phyloP scores from a whole-genome alignment of 192 early-diverging fungal genomes.

The Linnemannia hyalina region DNA sequence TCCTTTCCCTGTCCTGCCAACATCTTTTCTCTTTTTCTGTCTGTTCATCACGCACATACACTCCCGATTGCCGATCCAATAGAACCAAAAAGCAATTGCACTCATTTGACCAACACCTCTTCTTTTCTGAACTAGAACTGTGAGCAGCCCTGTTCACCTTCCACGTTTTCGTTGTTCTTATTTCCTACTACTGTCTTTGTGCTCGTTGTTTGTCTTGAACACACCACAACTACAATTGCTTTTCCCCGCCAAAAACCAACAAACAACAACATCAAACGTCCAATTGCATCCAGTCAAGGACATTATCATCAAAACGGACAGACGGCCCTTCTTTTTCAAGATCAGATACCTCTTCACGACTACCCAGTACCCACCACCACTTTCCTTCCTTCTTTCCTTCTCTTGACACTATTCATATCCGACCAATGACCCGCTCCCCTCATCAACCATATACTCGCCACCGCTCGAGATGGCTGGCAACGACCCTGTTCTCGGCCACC shows the following conservation, averaged over 20 bases:
- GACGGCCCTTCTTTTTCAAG: not conserved
- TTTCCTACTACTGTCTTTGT: not conserved
- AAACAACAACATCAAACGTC: not conserved
- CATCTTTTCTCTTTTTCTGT: not conserved
- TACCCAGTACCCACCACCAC: not conserved
- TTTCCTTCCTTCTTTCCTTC: not conserved
- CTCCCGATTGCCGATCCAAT: not conserved
- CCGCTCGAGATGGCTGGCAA: conserved; percentile 12
- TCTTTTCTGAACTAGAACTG: not conserved
- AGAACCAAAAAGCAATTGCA: not conserved
- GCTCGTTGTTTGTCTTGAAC: not conserved
- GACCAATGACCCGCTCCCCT: not conserved
- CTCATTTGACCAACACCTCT: not conserved
- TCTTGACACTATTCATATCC: not conserved
- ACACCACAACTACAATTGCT: not conserved
- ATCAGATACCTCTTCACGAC: conserved; percentile 11
- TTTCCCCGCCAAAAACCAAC: conserved; percentile 19
- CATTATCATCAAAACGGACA: not conserved
- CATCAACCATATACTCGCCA: conserved; percentile 1
- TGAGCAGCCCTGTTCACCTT: not conserved
- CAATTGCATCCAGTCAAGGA: not conserved
- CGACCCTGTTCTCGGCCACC: conserved; percentile 16
- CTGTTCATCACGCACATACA: not conserved
- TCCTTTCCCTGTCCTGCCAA: not conserved
- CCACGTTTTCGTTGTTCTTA: not conserved